Conservation (phyloP, 2,329 filamentous ascomycete genomes). For the Sporothrix brasiliensis region DNA sequence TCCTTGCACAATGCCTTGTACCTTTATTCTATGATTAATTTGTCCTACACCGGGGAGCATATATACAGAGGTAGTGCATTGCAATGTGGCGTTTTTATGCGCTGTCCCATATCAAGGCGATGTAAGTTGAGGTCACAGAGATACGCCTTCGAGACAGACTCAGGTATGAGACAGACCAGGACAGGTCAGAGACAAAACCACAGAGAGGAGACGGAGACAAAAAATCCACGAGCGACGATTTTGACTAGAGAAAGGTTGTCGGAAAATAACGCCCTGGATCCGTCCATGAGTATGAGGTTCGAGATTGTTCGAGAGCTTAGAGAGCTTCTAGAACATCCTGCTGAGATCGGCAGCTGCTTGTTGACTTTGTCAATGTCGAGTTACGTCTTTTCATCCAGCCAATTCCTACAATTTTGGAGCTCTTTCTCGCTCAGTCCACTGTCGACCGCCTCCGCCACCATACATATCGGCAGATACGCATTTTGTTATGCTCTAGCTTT, state of each 20-base stretch:
- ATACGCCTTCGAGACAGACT: conserved; percentile 11
- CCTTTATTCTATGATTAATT: neutral
- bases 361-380: neutral
- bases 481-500: neutral
- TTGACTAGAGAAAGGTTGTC: no score
- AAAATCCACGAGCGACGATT: neutral
- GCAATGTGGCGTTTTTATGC: neutral
- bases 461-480: neutral
- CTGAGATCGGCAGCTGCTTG: neutral
- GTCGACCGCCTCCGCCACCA: conserved; percentile 9
- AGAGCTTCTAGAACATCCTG: neutral
- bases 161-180: conserved; percentile 8
- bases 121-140: neutral
- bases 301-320: no score
- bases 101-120: neutral
- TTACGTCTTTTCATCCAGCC: neutral
- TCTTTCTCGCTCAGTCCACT: neutral
- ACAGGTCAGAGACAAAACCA: neutral
- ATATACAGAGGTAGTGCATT: no score
- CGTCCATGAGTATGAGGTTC: no score
- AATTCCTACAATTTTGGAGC: neutral
- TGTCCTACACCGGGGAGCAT: neutral
- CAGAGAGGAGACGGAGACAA: neutral
- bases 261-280: no score
- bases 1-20: neutral